A percentile compares a stretch with the other conserved stretches of the same genome.
These are phyloP conservation scores for Olyra latifolia DNA, from an alignment of 176 grass and related monocot genomes.

Conservation along the genomic window DNA sequence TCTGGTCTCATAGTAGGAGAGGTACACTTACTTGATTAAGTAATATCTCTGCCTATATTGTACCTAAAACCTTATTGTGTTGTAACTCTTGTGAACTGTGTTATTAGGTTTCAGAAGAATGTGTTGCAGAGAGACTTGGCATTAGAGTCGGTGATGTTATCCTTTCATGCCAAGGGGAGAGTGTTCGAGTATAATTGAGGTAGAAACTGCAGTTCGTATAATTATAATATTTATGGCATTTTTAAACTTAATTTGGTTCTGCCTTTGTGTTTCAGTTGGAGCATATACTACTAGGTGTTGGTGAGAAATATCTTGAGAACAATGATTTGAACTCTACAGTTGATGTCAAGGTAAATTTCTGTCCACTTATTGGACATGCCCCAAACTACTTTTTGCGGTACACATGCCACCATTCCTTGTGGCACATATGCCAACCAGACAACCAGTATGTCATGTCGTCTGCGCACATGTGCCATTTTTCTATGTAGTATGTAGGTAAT, in stretches of 20 bases:
- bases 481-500: no score
- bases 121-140: not conserved
- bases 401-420: no score
- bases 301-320: conserved; percentile 11
- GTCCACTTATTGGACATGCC: not conserved
- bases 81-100: not conserved
- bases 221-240: not conserved
- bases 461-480: no score
- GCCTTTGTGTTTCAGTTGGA: conserved; percentile 2
- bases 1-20: conserved; percentile 14
- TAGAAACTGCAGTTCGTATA: not conserved
- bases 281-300: not conserved
- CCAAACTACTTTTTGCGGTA: not conserved
- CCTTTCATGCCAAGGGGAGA: not conserved
- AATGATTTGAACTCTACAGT: not conserved
- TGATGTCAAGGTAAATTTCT: not conserved
- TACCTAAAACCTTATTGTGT: not conserved
- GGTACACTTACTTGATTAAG: conserved; percentile 1
- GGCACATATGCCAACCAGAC: no score
- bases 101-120: not conserved
- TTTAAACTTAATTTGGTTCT: not conserved
- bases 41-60: not conserved
- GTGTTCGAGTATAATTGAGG: not conserved
- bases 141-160: conserved; percentile 13
- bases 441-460: no score